phyloP scores from a whole-genome alignment of 2,329 filamentous ascomycete species.

The Paecilomyces niveus region DNA sequence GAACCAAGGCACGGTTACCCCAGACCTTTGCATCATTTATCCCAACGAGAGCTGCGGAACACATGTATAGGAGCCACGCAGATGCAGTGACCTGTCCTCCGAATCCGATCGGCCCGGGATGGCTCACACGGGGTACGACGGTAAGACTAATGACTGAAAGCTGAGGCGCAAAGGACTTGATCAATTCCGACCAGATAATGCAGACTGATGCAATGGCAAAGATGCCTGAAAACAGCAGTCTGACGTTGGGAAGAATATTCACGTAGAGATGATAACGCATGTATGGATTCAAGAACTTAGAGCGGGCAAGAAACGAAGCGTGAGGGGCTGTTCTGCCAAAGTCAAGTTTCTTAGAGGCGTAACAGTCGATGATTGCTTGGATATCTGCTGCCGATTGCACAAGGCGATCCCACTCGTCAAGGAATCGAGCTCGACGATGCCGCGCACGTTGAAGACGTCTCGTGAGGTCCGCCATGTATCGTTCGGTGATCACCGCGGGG shows the following conservation, averaged over 20 bases:
- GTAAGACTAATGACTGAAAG: conserved; percentile 63
- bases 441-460: conserved; percentile 72
- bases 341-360: conserved; percentile 70
- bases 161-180: conserved; percentile 72
- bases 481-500: conserved; percentile 81
- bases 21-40: conserved; percentile 95
- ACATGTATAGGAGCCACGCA: conserved; percentile 95
- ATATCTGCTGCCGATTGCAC: conserved; percentile 66
- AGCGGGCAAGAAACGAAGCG: conserved; percentile 47
- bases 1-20: conserved; percentile 86
- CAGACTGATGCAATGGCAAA: conserved; percentile 69
- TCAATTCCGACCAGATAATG: conserved; percentile 88
- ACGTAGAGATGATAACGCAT: conserved; percentile 73
- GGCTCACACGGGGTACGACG: conserved; percentile 60
- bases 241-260: conserved; percentile 62
- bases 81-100: conserved; percentile 78
- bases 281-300: conserved; percentile 67
- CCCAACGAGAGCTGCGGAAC: conserved; percentile 74
- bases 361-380: conserved; percentile 78
- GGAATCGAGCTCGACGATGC: conserved; percentile 75
- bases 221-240: conserved; percentile 58
- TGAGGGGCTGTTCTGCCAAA: conserved; percentile 57
- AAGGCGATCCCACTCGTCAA: conserved; percentile 77
- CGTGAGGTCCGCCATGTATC: conserved; percentile 86
- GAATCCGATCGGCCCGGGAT: conserved; percentile 71